Base-by-base conservation (phyloP, 2,329 filamentous ascomycete genomes). In the Annulohypoxylon truncatum region DNA sequence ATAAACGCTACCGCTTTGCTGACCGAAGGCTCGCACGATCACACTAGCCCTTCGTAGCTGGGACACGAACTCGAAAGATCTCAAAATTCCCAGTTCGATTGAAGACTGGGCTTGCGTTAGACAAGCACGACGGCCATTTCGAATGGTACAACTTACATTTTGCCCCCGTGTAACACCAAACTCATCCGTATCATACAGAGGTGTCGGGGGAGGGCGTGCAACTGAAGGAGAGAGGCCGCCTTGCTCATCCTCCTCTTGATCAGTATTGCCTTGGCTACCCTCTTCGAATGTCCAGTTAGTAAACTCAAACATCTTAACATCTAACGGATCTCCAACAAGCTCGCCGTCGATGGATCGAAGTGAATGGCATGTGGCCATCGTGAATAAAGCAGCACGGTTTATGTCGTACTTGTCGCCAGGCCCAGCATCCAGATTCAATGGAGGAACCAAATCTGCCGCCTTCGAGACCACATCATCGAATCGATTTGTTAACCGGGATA, bases 301-400 rank as follows among this genome's bases (percentile, higher is more conserved):
- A 72, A 97, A 99, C 70, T 97, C 91, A 76, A 99, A 99, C 96
- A 99, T 99, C 77, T 98, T 98, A 61, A 97, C 84, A 77, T 99
- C 96, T 1, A 99, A 83, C 3, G 96, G 96, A 74, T 99, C 96
- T 0, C 96, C 96, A 31, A 99, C 86, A 40, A 98, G 86, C 76
- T 97, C 94, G 50, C 88, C 91, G 67, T 98, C 94, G 13, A 99
- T 90, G 9, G 91, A 87, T 48, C 94, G 89, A 7, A 99, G 84
- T 0, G 95, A 97, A 77, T 99, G 96, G 63, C 96, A 99, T 0
- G 96, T 99, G 7, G 96, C 94, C 96, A 99, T 99, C 0, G 94
- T 94, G 76, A 96, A 94, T 2, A 98, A 82, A 10, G 92, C 92
- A 5, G 92, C 92, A 26, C 80, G 82, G 8, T 80, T 78, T 0